A percentile compares a stretch with the other conserved stretches of the same genome.
phyloP scores from a whole-genome alignment of 2,329 filamentous ascomycete species.

The Cordyceps fumosorosea region DNA sequence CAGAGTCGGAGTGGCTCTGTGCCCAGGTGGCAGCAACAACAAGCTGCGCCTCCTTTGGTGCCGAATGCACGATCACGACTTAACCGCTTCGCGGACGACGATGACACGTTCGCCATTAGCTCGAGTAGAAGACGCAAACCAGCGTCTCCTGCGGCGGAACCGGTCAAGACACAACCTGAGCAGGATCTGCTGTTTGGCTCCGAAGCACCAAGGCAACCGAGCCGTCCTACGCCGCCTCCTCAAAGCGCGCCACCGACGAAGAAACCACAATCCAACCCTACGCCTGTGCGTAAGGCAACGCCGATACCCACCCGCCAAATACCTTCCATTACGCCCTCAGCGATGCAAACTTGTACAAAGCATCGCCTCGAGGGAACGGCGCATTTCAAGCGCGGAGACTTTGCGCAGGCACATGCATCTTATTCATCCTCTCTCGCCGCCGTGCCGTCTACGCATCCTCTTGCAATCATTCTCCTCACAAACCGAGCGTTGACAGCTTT shows the following conservation, averaged over 20 bases:
- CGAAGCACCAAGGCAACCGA: constrained; percentile 28
- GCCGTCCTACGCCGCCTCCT: constrained; percentile 24
- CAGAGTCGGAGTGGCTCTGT: constrained; percentile 38
- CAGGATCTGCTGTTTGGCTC: constrained; percentile 58
- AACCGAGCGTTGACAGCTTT: constrained; percentile 86
- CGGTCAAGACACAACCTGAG: constrained; percentile 35
- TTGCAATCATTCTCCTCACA: constrained; percentile 81
- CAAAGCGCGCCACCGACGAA: constrained; percentile 30
- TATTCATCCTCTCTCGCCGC: constrained; percentile 72
- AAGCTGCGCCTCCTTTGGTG: constrained; percentile 29
- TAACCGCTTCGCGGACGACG: constrained; percentile 66
- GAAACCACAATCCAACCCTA: constrained; percentile 22
- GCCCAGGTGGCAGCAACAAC: constrained; percentile 54
- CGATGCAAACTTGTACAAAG: constrained; percentile 67
- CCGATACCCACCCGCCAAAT: constrained; percentile 50
- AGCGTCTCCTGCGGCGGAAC: constrained; percentile 43
- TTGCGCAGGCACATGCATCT: constrained; percentile 72
- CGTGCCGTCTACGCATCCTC: constrained; percentile 71
- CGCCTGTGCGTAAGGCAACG: constrained; percentile 34
- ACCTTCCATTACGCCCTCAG: constrained; percentile 61
- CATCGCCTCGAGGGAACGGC: constrained; percentile 75
- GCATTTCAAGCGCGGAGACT: constrained; percentile 93
- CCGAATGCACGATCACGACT: constrained; percentile 47
- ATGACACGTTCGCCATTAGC: constrained; percentile 76
- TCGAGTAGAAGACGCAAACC: constrained; percentile 70